phyloP scores from a whole-genome alignment of 768 basidiomycete species.

The Exidia glandulosa region DNA sequence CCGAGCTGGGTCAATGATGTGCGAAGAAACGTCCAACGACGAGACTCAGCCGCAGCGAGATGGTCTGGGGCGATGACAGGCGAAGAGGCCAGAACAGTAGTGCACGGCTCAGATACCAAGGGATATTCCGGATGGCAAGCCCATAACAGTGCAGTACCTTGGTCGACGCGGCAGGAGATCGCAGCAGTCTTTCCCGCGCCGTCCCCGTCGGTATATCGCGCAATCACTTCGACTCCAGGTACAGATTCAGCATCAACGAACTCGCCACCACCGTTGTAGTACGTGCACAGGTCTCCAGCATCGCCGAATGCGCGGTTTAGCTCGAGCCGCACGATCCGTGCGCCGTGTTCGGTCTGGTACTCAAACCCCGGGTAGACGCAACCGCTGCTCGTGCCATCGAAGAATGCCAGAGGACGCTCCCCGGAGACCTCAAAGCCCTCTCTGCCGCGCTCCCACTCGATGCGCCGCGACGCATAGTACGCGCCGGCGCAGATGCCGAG shows the following conservation, averaged over 20 bases:
- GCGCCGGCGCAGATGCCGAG: constrained; percentile 55
- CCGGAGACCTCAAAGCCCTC: constrained; percentile 24
- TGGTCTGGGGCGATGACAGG: constrained; percentile 8
- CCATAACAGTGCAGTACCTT: constrained; percentile 46
- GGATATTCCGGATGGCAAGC: constrained; percentile 50
- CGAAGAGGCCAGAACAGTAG: constrained; percentile 7
- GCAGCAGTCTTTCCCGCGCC: constrained; percentile 21
- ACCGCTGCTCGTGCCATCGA: constrained; percentile 27
- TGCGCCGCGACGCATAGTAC: constrained; percentile 33
- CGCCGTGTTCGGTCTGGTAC: constrained; percentile 31
- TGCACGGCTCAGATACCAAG: constrained; percentile 25
- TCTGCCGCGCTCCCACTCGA: constrained; percentile 30
- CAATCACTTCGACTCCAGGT: constrained; percentile 17
- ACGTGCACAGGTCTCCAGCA: constrained; percentile 15
- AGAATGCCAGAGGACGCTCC: constrained; percentile 31
- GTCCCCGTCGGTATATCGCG: constrained; percentile 21
- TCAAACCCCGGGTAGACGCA: constrained; percentile 31
- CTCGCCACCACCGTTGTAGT: constrained; percentile 35
- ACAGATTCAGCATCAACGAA: constrained; percentile 19
- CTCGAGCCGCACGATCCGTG: constrained; percentile 23
- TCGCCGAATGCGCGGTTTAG: constrained; percentile 13
- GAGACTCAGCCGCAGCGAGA: constrained; percentile 13
- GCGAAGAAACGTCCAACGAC: constrained; percentile 22
- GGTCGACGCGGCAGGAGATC: constrained; percentile 27
- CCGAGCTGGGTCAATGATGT: constrained; percentile 26